Conservation (phyloP, 2,329 filamentous ascomycete genomes). For the Colletotrichum echinochloae region DNA sequence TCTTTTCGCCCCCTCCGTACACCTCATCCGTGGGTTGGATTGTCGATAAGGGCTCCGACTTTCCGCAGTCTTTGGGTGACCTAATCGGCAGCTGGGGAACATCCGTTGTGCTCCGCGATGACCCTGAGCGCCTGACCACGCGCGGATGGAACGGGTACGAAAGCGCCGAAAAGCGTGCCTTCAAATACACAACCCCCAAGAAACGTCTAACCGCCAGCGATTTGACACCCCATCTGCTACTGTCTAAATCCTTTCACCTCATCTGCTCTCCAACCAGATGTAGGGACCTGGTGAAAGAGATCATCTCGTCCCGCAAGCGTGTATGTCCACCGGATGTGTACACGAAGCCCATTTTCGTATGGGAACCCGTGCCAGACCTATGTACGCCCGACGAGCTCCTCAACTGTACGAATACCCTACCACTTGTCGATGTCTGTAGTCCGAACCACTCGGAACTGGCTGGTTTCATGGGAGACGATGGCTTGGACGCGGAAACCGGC, state of each 20-base stretch:
- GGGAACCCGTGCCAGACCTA: constrained; percentile 94
- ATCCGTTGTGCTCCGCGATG: constrained; percentile 74
- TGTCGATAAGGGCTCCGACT: constrained; percentile 89
- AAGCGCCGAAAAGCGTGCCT: constrained; percentile 75
- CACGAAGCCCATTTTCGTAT: constrained; percentile 80
- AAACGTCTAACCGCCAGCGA: constrained; percentile 80
- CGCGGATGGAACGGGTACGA: constrained; percentile 94
- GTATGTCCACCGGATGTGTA: constrained; percentile 51
- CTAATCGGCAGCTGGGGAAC: constrained; percentile 82
- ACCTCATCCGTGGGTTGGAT: constrained; percentile 87
- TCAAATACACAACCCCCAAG: constrained; percentile 91
- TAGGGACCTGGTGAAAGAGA: constrained; percentile 78
- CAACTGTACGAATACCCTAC: constrained; percentile 72
- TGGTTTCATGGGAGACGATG: constrained; percentile 78
- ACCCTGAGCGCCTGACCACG: constrained; percentile 79
- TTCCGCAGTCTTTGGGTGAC: constrained; percentile 73
- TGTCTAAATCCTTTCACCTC: constrained; percentile 84
- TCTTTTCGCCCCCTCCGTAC: constrained; percentile 79
- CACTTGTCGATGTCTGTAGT: constrained; percentile 72
- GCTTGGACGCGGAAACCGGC: constrained; percentile 66
- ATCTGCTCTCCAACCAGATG: constrained; percentile 86
- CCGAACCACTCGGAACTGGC: constrained; percentile 94
- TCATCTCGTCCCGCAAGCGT: constrained; percentile 69
- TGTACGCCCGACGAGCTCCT: constrained; percentile 78
- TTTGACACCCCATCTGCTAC: constrained; percentile 74